Evolutionary conservation across 495 filamentous ascomycete genomes (phyloP), one percentile per base, ranked within the genome.

Genomic region (Podospora fimiseda): DNA sequence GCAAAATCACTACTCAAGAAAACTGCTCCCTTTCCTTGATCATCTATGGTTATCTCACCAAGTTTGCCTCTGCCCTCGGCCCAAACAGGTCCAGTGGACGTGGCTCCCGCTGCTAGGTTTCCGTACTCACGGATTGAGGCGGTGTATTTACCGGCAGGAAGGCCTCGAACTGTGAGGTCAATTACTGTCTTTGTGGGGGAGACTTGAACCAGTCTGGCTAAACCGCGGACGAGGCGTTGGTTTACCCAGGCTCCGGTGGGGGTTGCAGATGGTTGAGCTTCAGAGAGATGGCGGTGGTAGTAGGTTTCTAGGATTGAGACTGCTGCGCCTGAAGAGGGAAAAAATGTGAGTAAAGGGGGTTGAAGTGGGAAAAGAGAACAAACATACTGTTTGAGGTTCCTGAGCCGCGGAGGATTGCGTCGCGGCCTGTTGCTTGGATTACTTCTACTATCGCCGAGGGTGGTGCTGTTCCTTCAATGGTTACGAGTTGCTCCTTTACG

Each of bases 251-350:
- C 55, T 56, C 55, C 41, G 59, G 56, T 39, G 45, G 59, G 39
- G 50, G 67, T 51, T 53, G 56, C 52, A 27, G 69, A 59, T 0
- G 21, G 45, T 33, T 50, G 50, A 47, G 63, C 54, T 24, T 62
- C 58, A 39, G 53, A 59, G 46, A 60, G 48, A 23, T 57, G 40
- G 61, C 60, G 19, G 41, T 68, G 51, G 46, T 82, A 78, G 70
- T 94, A 92, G 22, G 89, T 95, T 73, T 98, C 92, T 56, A 97
- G 84, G 65, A 98, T 97, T 69, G 89, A 94, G 30, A 98, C 93
- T 30, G 93, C 93, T 19, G 92, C 90, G 65, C 81, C 89, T 93
- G 64, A 11, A 24, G 14, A 30, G 20, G 38, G 23, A 30, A 24
- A 24, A 15, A 47, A 24, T 27, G 16, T 11, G 20, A 2, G n/a